Base-by-base conservation (phyloP, 2,329 filamentous ascomycete genomes). In the Pseudonectria buxi region DNA sequence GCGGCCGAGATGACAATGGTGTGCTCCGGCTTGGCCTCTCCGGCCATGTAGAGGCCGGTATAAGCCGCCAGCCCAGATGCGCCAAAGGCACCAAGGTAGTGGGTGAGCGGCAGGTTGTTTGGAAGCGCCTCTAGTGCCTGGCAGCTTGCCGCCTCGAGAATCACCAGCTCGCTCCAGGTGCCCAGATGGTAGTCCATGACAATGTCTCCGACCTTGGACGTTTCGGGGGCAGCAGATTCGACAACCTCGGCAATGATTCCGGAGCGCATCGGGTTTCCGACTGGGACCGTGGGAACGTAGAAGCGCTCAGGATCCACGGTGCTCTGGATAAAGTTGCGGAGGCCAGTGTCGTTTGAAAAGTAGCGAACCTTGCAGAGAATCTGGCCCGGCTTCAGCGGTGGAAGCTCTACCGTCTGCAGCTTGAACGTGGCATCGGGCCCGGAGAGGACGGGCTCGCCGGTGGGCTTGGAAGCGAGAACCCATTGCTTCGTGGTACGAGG, bases 121-220 rank as follows among this genome's bases (percentile, higher is more conserved):
- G 52, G 52, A 22, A 55, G 42, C 14, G 52, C 46, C 16, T 46
- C 38, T 2, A 54, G 39, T 14, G 47, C 33, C 32, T 55, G 52
- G 6, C 43, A 47, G 18, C 42, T 44, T 18, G 43, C 52, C 7
- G 52, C 51, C 14, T 55, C 50, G 7, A 55, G 41, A 14, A 55
- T 39, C 4, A 46, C 41, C 24, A 46, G 46, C 36, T 54, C 49
- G 43, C 52, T 54, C 53, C 53, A 55, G 5, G 37, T 49, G 27
- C 50, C 52, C 2, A 52, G 37, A n/a, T 54, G 50, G 30, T 54
- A 55, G 37, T 54, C 53, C 43, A 54, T 50, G 32, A 51, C 48
- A 13, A 51, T 39, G 31, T 55, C 49, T 10, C 53, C 53, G 2
- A 39, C 33, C 45, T 53, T 54, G 42, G 45, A 55, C 25, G 40